These are phyloP conservation scores for Colletotrichum liriopes DNA, from an alignment of 2,329 filamentous ascomycete species.

Conservation along the genomic window DNA sequence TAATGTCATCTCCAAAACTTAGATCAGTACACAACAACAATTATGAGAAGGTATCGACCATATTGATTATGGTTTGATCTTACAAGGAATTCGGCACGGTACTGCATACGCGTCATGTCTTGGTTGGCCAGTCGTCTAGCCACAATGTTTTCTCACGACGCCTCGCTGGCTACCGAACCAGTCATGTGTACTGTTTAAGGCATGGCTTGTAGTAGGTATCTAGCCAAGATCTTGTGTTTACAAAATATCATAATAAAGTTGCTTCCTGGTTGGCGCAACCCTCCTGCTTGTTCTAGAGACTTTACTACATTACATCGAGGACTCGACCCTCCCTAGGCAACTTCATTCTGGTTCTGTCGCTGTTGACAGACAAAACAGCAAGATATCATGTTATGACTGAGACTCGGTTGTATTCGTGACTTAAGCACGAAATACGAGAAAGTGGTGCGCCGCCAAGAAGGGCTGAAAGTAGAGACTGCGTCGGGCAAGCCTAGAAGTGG, in stretches of 20 bases:
- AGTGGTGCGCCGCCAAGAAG: not conserved
- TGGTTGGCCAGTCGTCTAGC: not conserved
- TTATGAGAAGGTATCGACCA: not conserved
- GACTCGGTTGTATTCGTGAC: not conserved
- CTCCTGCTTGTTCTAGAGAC: not conserved
- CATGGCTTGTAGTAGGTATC: not conserved
- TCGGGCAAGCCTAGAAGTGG: not conserved
- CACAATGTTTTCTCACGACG: not conserved
- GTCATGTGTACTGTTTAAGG: not conserved
- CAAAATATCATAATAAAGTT: not conserved
- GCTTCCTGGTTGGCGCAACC: not conserved
- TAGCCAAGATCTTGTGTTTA: not conserved
- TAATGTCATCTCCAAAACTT: too few species aligned
- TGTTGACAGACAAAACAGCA: not conserved
- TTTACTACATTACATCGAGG: not conserved
- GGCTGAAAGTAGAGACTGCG: not conserved
- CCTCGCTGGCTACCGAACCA: too few species aligned
- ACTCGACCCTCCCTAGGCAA: not conserved
- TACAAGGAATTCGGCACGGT: too few species aligned
- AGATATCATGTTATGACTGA: not conserved
- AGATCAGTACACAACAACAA: too few species aligned
- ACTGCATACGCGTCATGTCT: not conserved
- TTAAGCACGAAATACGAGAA: not conserved
- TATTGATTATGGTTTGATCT: too few species aligned
- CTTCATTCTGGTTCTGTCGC: not conserved